Base-by-base conservation (phyloP, 1,139 yeast species). In the Fermentozyma sake region DNA sequence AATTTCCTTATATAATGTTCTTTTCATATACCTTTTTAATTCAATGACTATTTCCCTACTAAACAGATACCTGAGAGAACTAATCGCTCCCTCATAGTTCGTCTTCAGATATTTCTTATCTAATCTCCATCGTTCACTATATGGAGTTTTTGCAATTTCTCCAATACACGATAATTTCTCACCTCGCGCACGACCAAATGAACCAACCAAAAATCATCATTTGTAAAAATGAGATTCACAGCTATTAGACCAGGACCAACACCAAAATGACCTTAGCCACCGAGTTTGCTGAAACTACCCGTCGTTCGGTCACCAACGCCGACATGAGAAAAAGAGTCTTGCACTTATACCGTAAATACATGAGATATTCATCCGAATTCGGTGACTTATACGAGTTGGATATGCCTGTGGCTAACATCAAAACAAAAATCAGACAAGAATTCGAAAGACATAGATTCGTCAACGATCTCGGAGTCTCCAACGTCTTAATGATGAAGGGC, bases 341-440 rank as follows among this genome's bases (percentile, higher is more conserved):
- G 39, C 72, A 75, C 37, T 69, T 85, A 35, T 85, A 85, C 69
- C 76, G 95, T 44, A 71, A 73, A 50, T 85, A 69, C 51, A 72
- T 75, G 52, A 76, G 82, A 58, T 69, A 72, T 57, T 74, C 81
- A 34, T 61, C 72, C 35, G 79, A 75, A 41, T 68, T 79, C 49
- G 73, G 77, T 43, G 76, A 77, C 58, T 59, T 76, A 49, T 85
- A 85, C 58, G 91, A 82, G 58, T 68, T 84, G 55, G 87, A 83
- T 55, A 73, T 80, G 68, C 93, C 95, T 23, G 78, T 82, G n/a
- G 76, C 91, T 22, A 72, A 73, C 39, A 79, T 84, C 37, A 79
- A 85, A 56, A 82, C 95, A 34, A 83, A 81, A 58, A 72, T 85
- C 41, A 79, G 95, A 70, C 94, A 84, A 56, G 94, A 85, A 56